phyloP scores from a whole-genome alignment of 257 asterid genomes.

The Ophiorrhiza pumila region DNA sequence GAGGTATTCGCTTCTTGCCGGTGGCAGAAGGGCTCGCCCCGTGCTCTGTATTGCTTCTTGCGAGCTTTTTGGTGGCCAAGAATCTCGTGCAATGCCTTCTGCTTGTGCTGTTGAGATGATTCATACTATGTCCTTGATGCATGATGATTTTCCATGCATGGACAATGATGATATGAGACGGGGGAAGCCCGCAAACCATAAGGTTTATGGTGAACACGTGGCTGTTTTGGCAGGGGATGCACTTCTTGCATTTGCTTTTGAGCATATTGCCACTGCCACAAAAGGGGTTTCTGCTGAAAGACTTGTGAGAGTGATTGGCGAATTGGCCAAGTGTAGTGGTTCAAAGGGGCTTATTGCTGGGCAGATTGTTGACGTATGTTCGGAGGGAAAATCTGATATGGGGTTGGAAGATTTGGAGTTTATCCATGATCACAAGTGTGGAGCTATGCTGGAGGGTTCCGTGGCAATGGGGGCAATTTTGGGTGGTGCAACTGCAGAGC shows the following conservation, averaged over 20 bases:
- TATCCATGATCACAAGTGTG: slow-evolving; percentile 37
- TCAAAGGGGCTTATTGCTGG: slow-evolving; percentile 29
- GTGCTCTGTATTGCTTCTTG: slow-evolving; percentile 42
- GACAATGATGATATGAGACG: slow-evolving; percentile 38
- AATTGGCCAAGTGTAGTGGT: slow-evolving; percentile 46
- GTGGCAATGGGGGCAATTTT: slow-evolving; percentile 33
- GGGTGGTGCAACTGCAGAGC: slow-evolving; percentile 37
- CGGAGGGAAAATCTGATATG: slow-evolving; percentile 3
- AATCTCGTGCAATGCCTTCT: slow-evolving; percentile 34
- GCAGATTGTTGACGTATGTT: slow-evolving; percentile 26
- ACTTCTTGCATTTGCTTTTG: slow-evolving; percentile 39
- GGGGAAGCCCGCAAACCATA: slow-evolving; percentile 37
- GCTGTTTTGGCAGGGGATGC: slow-evolving; percentile 29
- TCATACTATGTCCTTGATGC: slow-evolving; percentile 40
- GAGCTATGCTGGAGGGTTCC: slow-evolving; percentile 33
- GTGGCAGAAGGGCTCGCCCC: slow-evolving; percentile 38
- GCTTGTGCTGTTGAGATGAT: slow-evolving; percentile 48
- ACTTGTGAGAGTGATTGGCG: slow-evolving; percentile 25
- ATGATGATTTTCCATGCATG: slow-evolving; percentile 49
- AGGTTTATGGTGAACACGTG: slow-evolving; percentile 26
- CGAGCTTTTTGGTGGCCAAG: slow-evolving; percentile 36
- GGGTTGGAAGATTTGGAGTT: slow-evolving; percentile 27
- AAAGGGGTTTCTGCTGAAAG: slow-evolving; percentile 16
- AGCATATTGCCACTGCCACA: slow-evolving; percentile 31
- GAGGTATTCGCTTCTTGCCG: slow-evolving; percentile 40